phyloP scores from a whole-genome alignment of 495 filamentous ascomycete genomes.

The Tuber umbilicatum region DNA sequence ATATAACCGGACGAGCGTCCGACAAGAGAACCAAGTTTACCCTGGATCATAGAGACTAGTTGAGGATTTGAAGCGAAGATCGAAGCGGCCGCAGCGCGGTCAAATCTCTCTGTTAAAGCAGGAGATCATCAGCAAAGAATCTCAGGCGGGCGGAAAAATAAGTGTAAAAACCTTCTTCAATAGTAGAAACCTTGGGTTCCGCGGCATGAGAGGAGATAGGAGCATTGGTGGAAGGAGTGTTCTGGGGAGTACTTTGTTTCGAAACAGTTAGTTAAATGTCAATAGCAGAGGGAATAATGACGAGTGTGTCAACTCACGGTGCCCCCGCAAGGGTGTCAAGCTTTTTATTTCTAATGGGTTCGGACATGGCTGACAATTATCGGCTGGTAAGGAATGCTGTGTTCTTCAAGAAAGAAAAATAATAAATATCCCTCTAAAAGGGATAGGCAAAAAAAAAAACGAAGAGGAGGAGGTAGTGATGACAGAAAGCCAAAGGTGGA shows the following conservation, averaged over 20 bases:
- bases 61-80: constrained; percentile 91
- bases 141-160: constrained; percentile 24
- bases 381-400: constrained; percentile 39
- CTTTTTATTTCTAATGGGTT: constrained; percentile 86
- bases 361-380: constrained; percentile 58
- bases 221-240: constrained; percentile 87
- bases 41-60: constrained; percentile 93
- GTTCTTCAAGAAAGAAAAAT: constrained; percentile 14
- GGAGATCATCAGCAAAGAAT: constrained; percentile 20
- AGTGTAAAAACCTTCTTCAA: constrained; percentile 75
- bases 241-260: constrained; percentile 70
- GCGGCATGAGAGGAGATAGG: constrained; percentile 97
- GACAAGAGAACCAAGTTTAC: constrained; percentile 85
- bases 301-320: constrained; percentile 57
- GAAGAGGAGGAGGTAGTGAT: constrained; percentile 27
- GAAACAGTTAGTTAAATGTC: constrained; percentile 38
- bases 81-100: constrained; percentile 76
- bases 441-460: constrained; percentile 14
- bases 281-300: constrained; percentile 14
- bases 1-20: constrained; percentile 96
- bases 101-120: constrained; percentile 67
- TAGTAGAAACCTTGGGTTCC: constrained; percentile 87
- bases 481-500: constrained; percentile 29
- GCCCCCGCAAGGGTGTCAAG: constrained; percentile 65
- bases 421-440: constrained; percentile 26